Base-by-base conservation (phyloP, 352 stramenopile species). In the Globisporangium alternatum region DNA sequence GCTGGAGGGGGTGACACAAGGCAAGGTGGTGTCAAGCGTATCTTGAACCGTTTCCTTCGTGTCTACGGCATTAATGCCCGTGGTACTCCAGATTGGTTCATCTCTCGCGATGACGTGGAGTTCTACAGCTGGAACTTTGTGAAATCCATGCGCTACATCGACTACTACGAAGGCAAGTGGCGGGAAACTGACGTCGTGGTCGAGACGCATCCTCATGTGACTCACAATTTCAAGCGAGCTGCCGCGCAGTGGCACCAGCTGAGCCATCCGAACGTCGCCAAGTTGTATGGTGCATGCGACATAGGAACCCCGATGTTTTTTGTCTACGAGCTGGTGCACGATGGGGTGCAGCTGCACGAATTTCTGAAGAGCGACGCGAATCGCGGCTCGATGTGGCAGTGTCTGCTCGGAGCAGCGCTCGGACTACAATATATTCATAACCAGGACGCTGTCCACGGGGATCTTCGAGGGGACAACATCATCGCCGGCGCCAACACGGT, bases 21-120 rank as follows among this genome's bases (percentile, higher is more conserved):
- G 2, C 25, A 28, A 28, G 25, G 25, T 28, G 25, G 25, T 28
- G 25, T 28, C 25, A 28, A 28, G 25, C 25, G 25, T 28, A 28
- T 28, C 25, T 2, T 28, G 25, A 28, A 28, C 25, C 81, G 77
- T 13, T 43, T 43, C 15, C 65, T 90, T 90, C 67, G 84, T 88
- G 57, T 76, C 72, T 45, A 59, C 76, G 33, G 33, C 33, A 39
- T 45, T 12, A 8, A 45, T 19, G 39, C 15, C 10, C 39, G 4
- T 45, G 39, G 7, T 45, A 3, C 30, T 6, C 56, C 56, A 22
- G 56, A 62, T 3, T 62, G 56, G 56, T 52, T 62, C 28, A 13
- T 62, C 3, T 21, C 56, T n/a, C 56, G 25, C 7, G 30, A 45
- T 12, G 56, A 62, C 2, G 19, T 62, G 0, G 30, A 55, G 19